These are phyloP conservation scores for Cercospora zeae-maydis DNA, from an alignment of 2,329 filamentous ascomycete genomes.

Conservation along the genomic window DNA sequence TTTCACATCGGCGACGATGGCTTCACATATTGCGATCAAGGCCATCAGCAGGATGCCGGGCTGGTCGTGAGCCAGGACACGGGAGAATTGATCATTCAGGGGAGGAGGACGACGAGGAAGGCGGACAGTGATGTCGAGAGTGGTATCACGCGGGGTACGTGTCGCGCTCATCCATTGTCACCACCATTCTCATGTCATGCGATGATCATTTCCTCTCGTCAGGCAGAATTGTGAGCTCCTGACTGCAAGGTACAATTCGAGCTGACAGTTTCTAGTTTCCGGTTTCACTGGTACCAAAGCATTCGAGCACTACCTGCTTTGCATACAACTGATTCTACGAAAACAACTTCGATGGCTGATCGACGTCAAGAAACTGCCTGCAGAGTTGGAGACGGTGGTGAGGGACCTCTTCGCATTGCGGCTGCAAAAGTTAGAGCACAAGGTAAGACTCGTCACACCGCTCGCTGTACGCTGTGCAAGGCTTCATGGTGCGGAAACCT, in stretches of 20 bases:
- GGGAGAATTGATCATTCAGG: slow-evolving; percentile 30
- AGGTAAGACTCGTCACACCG: slow-evolving; percentile 24
- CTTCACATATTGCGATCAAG: slow-evolving; percentile 72
- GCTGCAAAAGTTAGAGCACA: slow-evolving; percentile 54
- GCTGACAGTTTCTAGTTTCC: slow-evolving; percentile 13
- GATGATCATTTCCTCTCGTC: background rate
- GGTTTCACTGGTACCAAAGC: slow-evolving; percentile 62
- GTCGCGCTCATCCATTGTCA: background rate
- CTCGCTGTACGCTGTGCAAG: background rate
- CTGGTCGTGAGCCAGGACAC: slow-evolving; percentile 34
- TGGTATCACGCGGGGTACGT: slow-evolving; percentile 18
- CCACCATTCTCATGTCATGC: too few species aligned
- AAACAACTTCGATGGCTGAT: slow-evolving; percentile 76
- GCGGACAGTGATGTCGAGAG: slow-evolving; percentile 32
- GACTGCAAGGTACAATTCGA: background rate
- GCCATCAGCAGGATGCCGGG: slow-evolving; percentile 71
- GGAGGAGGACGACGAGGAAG: slow-evolving; percentile 30
- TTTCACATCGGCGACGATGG: slow-evolving; percentile 71
- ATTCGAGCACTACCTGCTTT: slow-evolving; percentile 75
- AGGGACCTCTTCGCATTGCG: slow-evolving; percentile 82
- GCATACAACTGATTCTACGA: slow-evolving; percentile 77
- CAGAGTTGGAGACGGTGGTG: slow-evolving; percentile 62
- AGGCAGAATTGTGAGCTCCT: background rate
- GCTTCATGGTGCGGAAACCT: background rate
- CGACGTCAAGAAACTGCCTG: slow-evolving; percentile 60